These are phyloP conservation scores for Trypanosoma lewisi DNA, from an alignment of 208 protist genomes.

Conservation along the genomic window DNA sequence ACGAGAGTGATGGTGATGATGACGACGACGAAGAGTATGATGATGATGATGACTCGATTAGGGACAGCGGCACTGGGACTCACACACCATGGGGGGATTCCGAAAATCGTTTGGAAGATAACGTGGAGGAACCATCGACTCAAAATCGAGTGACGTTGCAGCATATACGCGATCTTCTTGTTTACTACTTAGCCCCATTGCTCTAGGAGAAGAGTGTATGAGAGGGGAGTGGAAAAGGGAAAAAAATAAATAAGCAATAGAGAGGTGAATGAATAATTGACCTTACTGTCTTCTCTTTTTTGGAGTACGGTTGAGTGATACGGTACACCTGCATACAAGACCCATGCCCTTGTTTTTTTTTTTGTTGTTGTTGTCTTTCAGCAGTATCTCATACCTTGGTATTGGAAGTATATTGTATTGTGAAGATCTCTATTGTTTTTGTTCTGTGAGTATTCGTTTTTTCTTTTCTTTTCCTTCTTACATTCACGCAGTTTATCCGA, in stretches of 20 bases:
- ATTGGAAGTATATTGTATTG: no score
- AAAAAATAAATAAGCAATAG: neutral
- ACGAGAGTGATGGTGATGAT: constrained; percentile 28
- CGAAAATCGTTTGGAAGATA: neutral
- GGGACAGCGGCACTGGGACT: neutral
- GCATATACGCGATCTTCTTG: constrained; percentile 36
- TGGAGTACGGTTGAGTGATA: neutral
- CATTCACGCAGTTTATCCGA: neutral
- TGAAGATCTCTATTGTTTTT: no score
- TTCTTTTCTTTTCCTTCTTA: neutral
- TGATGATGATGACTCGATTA: constrained; percentile 34
- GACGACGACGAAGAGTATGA: constrained; percentile 35
- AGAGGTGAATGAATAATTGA: neutral
- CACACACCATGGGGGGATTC: neutral
- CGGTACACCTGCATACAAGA: no score
- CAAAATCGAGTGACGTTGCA: constrained; percentile 27
- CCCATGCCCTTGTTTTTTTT: no score
- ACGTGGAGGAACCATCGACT: neutral
- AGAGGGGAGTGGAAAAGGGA: neutral
- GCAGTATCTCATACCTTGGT: no score
- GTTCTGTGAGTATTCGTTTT: neutral
- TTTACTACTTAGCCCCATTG: constrained; percentile 43
- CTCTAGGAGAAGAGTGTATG: constrained; percentile 20
- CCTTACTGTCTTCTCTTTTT: neutral
- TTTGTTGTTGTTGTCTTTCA: no score